Percentiles rank a stretch among this genome's conserved stretches.
phyloP scores from a whole-genome alignment of 257 asterid genomes.

The Nicotiana benthamiana region DNA sequence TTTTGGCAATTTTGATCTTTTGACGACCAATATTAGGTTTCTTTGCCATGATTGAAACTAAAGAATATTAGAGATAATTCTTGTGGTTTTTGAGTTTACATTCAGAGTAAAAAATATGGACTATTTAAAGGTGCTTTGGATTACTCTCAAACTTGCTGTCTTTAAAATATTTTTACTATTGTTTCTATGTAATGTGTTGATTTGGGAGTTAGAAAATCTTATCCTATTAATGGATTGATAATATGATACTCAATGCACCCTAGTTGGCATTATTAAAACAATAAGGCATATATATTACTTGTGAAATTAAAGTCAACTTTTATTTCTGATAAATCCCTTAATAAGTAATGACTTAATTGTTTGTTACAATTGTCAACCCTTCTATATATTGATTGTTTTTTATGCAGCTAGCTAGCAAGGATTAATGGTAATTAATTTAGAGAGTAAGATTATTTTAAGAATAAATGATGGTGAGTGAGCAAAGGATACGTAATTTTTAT shows the following conservation, averaged over 20 bases:
- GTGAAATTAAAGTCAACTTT: slow-evolving; percentile 21
- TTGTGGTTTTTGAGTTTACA: neutral
- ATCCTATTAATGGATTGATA: slow-evolving; percentile 21
- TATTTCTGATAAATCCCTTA: neutral
- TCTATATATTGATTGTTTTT: neutral
- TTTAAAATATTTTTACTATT: neutral
- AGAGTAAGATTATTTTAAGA: neutral
- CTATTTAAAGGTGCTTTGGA: neutral
- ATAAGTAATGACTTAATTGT: neutral
- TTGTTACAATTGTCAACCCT: neutral
- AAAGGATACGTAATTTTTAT: neutral
- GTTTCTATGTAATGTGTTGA: slow-evolving; percentile 21
- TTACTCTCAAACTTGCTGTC: slow-evolving; percentile 2
- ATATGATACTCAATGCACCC: slow-evolving; percentile 10
- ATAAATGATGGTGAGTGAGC: neutral
- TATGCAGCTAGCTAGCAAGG: neutral
- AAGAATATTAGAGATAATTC: neutral
- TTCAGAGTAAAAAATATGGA: neutral
- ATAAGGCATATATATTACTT: slow-evolving; percentile 1
- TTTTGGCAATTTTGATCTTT: slow-evolving; percentile 71
- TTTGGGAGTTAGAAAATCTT: slow-evolving; percentile 54
- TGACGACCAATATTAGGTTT: slow-evolving; percentile 64
- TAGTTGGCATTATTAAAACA: slow-evolving; percentile 20
- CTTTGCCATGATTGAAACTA: slow-evolving; percentile 35
- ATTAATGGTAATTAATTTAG: neutral